phyloP scores from a whole-genome alignment of 352 stramenopile species.

The Aphanomyces stellatus region DNA sequence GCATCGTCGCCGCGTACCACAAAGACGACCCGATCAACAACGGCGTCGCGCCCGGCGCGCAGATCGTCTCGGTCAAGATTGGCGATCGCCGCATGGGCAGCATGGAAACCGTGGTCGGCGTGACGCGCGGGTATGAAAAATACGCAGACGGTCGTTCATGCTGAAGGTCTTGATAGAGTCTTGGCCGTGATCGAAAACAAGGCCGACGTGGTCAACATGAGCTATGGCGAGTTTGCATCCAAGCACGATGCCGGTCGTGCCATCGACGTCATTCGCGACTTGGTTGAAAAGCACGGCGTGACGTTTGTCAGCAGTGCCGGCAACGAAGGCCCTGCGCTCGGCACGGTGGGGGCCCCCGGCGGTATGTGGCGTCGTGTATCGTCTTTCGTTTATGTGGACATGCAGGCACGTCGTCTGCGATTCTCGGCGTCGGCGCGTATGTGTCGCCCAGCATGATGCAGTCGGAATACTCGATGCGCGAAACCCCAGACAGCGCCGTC shows the following conservation, averaged over 20 bases:
- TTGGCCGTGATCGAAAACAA: constrained; percentile 80
- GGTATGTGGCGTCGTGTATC: constrained; percentile 13
- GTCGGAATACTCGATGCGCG: constrained; percentile 83
- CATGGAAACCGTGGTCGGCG: constrained; percentile 86
- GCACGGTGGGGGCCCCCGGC: constrained; percentile 88
- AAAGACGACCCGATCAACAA: constrained; percentile 79
- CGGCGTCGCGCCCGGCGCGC: constrained; percentile 89
- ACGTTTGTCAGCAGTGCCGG: constrained; percentile 91
- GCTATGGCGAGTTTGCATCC: constrained; percentile 90
- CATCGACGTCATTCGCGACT: constrained; percentile 81
- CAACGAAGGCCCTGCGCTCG: constrained; percentile 94
- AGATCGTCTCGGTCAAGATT: constrained; percentile 94
- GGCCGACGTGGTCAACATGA: constrained; percentile 96
- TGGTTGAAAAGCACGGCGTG: constrained; percentile 89
- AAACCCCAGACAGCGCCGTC: constrained; percentile 16
- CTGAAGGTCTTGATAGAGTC: constrained; percentile 78
- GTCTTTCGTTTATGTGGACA: background rate
- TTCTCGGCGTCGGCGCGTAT: constrained; percentile 92
- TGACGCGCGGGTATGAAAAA: constrained; percentile 10
- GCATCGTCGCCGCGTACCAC: constrained; percentile 90
- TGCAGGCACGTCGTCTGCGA: constrained; percentile 56
- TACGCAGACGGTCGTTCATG: background rate
- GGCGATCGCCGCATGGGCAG: constrained; percentile 88
- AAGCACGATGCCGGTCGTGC: constrained; percentile 86
- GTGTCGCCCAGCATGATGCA: constrained; percentile 94